These are phyloP conservation scores for Coffea humblotiana DNA, from an alignment of 305 asterid species.

Conservation along the genomic window DNA sequence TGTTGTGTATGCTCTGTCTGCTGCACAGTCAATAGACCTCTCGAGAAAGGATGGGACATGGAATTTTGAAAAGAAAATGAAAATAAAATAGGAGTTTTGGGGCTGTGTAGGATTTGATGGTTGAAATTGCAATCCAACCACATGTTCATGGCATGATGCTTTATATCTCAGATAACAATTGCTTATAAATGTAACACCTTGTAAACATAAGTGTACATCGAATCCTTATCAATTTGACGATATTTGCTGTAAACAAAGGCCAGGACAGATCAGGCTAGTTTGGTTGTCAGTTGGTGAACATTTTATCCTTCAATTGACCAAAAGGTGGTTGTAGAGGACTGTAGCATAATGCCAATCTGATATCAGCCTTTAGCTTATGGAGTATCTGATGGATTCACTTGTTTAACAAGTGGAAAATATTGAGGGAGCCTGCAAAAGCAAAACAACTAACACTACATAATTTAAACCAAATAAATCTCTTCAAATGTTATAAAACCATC, in stretches of 20 bases:
- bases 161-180: too few relatives aligned
- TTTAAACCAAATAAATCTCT: background rate
- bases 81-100: background rate
- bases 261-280: background rate
- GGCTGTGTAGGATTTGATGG: background rate
- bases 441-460: background rate
- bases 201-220: background rate
- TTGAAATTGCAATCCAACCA: background rate
- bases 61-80: background rate
- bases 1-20: background rate
- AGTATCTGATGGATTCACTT: background rate
- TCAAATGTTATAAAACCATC: background rate
- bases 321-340: background rate
- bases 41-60: background rate
- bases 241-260: background rate
- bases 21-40: background rate
- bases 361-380: background rate
- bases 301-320: background rate
- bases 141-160: too few relatives aligned
- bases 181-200: background rate
- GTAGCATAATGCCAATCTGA: background rate
- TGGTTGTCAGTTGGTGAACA: background rate
- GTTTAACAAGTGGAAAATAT: background rate
- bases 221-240: background rate
- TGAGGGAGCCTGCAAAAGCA: background rate